Base-by-base conservation (phyloP, 2,329 filamentous ascomycete species). In the Corynespora cassiicola region DNA sequence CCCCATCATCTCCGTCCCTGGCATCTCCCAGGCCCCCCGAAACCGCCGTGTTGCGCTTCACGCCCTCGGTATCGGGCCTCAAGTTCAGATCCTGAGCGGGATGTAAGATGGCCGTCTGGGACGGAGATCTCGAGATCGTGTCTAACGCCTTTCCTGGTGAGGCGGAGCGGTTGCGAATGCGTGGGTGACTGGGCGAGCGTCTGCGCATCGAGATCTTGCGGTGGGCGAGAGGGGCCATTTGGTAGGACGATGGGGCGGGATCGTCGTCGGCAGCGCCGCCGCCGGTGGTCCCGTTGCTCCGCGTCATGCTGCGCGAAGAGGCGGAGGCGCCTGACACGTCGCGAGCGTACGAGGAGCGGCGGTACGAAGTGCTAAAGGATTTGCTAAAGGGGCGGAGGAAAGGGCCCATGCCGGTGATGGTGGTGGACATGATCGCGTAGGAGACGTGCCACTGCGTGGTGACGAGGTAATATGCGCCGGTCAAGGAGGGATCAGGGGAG, bases 361-460 rank as follows among this genome's bases (percentile, higher is more conserved):
- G 37, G 31, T 57, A 55, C 26, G 48, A 54, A 6, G 47, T 46
- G 31, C 45, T 51, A 24, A 47, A 49, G 15, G 57, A 56, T 10
- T 52, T 52, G 30, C 54, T 55, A 34, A 65, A 66, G 6, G 62
- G 63, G n/a, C 59, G 52, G 12, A 66, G 39, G 25, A 65, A 64
- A 6, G 62, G 62, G 0, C 58, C 62, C 21, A 67, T 48, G 7
- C 61, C 58, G 11, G 56, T 62, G 7, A 66, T 62, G 0, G 59
- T 65, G 8, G 49, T 51, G 2, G 54, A 56, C 42, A 67, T 65
- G 20, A 65, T 61, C 3, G 62, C 62, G 24, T 64, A 67, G n/a
- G 59, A 54, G 42, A 65, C 57, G n/a, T 67, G 58, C 55, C 60
- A 66, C 27, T 66, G 60, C 16, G 58, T 63, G 7, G 54, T 52